Base-by-base conservation (phyloP, 768 basidiomycete species). In the Lanmaoa pseudosensibilis region DNA sequence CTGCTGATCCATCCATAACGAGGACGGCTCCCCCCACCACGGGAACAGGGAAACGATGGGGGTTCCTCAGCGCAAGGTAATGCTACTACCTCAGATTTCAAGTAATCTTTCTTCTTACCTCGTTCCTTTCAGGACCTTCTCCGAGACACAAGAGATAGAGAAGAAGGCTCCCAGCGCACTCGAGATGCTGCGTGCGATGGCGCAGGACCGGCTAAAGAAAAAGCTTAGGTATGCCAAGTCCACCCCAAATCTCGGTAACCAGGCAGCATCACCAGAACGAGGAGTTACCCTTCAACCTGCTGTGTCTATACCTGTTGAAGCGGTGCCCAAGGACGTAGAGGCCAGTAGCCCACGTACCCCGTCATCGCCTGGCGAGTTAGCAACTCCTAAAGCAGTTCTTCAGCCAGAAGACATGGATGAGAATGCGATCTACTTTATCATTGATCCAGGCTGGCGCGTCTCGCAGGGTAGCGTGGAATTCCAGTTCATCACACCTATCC, bases 401-500 rank as follows among this genome's bases (percentile, higher is more conserved):
- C 33, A 57, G 30, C 54, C 50, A 21, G 61, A 59, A 43, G 54
- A 60, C 11, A 34, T 50, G 39, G 58, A 73, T n/a, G 44, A 51
- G 36, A 56, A 61, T 18, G 65, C 58, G 18, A 71, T 71, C 37
- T 71, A 69, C 56, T 69, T 71, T 52, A 65, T 67, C 30, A 48
- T 72, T 2, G 69, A 71, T 51, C 55, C 69, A 10, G 46, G 54
- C 27, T 64, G 65, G 57, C 55, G 51, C 2, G 50, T 48, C 34
- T 72, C 72, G 25, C 39, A 39, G 52, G 69, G 57, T 2, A 67
- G 68, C 27, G 57, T 54, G 16, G 27, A 51, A 39, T 51, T 71
- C 40, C 57, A 59, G 15, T 59, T 46, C 45, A 59, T 71, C 43
- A 70, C 69, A 5, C 66, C 71, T 1, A 38, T 70, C 23, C 71